Base-by-base conservation (phyloP, 176 grass and related monocot genomes). In the Phyllostachys edulis region DNA sequence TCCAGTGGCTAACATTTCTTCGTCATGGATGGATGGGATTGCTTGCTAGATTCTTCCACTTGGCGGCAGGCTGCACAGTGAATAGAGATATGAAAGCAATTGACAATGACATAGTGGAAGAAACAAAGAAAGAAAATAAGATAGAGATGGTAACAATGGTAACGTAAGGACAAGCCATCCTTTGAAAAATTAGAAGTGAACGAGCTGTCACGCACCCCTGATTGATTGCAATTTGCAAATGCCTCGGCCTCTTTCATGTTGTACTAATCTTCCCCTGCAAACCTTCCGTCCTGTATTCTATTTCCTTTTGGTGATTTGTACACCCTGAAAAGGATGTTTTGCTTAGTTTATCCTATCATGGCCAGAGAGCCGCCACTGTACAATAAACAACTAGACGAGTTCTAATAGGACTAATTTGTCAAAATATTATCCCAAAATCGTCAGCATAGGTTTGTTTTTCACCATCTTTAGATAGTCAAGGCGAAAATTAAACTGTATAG, bases 1-100 rank as follows among this genome's bases (percentile, higher is more conserved):
- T 52, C 40, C 67, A 15, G 3, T 63, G 29, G 75, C 67, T 47
- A 38, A 5, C 41, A 63, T 51, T 63, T 71, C 76, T 12, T 41
- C 54, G 4, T 51, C 42, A 29, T 23, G 51, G 51, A 70, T 62
- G 67, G n/a, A 73, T 42, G 63, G 51, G 41, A 69, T 76, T 55
- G 71, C 55, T 82, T 82, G 76, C 41, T 44, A 82, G 83, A 78
- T 82, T 75, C 72, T 55, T 57, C 78, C 56, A 49, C 78, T 72
- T 47, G 44, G 78, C 37, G 11, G 72, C 65, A 21, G 24, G 14
- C 4, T 20, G 59, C 27, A 3, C 74, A 23, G 3, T 5, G 17
- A 71, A 69, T 63, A 18, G 36, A 72, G 17, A 45, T 14, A 56
- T 29, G 57, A 78, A 27, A 59, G 73, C 21, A 47, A 42, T 1